Conservation (phyloP, 78 protist species). For the Dictyostelium firmibasis region DNA sequence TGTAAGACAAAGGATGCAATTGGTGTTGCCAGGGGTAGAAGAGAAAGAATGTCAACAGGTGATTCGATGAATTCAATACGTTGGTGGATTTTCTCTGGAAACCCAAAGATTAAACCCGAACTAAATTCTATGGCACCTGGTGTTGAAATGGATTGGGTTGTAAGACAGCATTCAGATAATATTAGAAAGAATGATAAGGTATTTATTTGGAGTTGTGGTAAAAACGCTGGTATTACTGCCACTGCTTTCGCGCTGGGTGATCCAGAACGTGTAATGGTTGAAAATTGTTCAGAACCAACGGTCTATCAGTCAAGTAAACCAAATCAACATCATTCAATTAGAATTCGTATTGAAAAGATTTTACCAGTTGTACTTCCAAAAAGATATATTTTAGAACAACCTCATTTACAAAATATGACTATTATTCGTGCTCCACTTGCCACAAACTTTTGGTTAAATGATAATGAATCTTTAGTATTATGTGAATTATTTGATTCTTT, state of each 20-base stretch:
- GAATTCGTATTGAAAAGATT: not conserved
- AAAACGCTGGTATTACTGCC: slow-evolving; percentile 60
- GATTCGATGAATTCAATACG: not conserved
- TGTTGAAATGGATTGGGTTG: slow-evolving; percentile 42
- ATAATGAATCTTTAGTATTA: slow-evolving; percentile 29
- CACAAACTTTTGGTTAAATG: slow-evolving; percentile 65
- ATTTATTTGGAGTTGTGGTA: slow-evolving; percentile 68
- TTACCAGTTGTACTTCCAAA: slow-evolving; percentile 15
- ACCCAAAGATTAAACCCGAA: slow-evolving; percentile 55
- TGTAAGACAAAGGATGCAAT: slow-evolving; percentile 16
- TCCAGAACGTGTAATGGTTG: slow-evolving; percentile 7
- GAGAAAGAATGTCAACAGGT: slow-evolving; percentile 17
- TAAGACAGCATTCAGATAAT: slow-evolving; percentile 69
- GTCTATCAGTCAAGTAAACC: slow-evolving; percentile 39
- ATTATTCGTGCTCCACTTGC: slow-evolving; percentile 73
- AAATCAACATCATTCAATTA: slow-evolving; percentile 22
- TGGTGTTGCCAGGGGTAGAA: slow-evolving; percentile 65
- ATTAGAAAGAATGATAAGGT: slow-evolving; percentile 55
- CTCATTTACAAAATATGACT: slow-evolving; percentile 26
- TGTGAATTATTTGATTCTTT: not conserved
- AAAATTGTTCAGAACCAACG: not conserved
- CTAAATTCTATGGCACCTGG: slow-evolving; percentile 15
- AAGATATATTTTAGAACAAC: not conserved
- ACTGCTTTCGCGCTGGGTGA: slow-evolving; percentile 7
- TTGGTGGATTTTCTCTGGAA: slow-evolving; percentile 79